A percentile compares a stretch with the other conserved stretches of the same genome.
Evolutionary conservation across 108 stramenopile genomes (phyloP).

Genomic region (Fistulifera solaris): DNA sequence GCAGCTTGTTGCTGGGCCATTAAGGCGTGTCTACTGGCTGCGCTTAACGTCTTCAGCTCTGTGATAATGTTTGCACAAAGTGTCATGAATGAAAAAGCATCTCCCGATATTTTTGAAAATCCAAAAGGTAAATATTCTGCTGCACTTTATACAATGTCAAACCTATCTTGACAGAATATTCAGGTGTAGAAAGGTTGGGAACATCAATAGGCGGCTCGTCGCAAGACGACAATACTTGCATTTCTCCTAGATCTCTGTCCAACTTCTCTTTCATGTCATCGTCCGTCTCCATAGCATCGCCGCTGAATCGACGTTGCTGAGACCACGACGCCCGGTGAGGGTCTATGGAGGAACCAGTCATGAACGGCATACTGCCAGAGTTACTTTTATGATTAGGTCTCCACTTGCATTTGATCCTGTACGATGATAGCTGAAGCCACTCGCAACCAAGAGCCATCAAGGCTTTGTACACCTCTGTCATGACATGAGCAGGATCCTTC

Average conservation of each 20-base stretch:
- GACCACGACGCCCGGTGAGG: neutral
- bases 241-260: constrained; percentile 16
- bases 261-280: constrained; percentile 12
- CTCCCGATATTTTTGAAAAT: constrained; percentile 97
- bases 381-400: constrained; percentile 58
- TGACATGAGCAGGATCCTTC: constrained; percentile 99
- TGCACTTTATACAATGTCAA: constrained; percentile 98
- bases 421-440: constrained; percentile 89
- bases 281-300: constrained; percentile 21
- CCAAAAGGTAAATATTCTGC: constrained; percentile 94
- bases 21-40: constrained; percentile 68
- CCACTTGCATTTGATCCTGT: constrained; percentile 96
- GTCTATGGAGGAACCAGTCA: constrained; percentile 32
- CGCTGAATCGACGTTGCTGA: neutral
- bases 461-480: constrained; percentile 99
- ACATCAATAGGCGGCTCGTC: constrained; percentile 49
- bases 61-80: constrained; percentile 96
- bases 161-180: constrained; percentile 88
- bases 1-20: constrained; percentile 67
- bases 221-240: constrained; percentile 56
- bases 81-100: constrained; percentile 97
- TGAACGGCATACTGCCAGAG: constrained; percentile 28
- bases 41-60: constrained; percentile 93
- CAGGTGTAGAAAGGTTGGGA: constrained; percentile 73
- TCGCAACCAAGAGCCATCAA: constrained; percentile 90